Evolutionary conservation across 2,329 filamentous ascomycete genomes (phyloP).

Genomic region (Neofusicoccum cordaticola): DNA sequence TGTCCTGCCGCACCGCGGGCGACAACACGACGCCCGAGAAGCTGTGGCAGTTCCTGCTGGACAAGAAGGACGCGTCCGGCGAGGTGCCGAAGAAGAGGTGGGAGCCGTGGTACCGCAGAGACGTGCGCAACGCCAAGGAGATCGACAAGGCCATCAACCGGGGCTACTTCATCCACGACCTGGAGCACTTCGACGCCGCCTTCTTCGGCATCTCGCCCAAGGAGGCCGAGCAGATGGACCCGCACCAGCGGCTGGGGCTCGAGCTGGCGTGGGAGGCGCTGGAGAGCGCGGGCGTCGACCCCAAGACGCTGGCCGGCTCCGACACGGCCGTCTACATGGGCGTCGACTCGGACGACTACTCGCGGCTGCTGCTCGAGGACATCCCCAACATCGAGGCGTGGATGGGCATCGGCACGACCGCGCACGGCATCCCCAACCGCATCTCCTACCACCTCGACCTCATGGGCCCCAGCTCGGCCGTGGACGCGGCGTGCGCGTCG

Average conservation of each 20-base stretch:
- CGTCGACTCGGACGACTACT: conserved; percentile 36
- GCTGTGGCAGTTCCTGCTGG: conserved; percentile 33
- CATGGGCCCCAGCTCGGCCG: conserved; percentile 41
- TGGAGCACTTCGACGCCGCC: conserved; percentile 29
- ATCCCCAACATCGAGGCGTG: conserved; percentile 36
- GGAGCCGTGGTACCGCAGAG: conserved; percentile 30
- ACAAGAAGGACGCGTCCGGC: conserved; percentile 28
- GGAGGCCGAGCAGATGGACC: conserved; percentile 23
- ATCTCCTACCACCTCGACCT: conserved; percentile 36
- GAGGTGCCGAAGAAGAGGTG: conserved; percentile 32
- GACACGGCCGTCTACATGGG: conserved; percentile 29
- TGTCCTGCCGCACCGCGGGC: conserved; percentile 33
- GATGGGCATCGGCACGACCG: conserved; percentile 42
- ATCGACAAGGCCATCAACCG: conserved; percentile 20
- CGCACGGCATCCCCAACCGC: conserved; percentile 36
- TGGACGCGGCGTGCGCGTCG: conserved; percentile 39
- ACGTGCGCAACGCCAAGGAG: conserved; percentile 27
- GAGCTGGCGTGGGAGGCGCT: conserved; percentile 22
- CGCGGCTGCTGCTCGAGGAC: conserved; percentile 37
- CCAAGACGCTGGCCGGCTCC: conserved; percentile 21
- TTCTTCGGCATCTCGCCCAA: conserved; percentile 24
- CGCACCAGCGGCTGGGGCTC: conserved; percentile 21
- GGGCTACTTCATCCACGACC: conserved; percentile 31
- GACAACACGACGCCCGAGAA: conserved; percentile 30
- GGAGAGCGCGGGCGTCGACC: conserved; percentile 21